These are phyloP conservation scores for Coniferiporia weirii DNA, from an alignment of 1,284 basidiomycete genomes.

Conservation along the genomic window DNA sequence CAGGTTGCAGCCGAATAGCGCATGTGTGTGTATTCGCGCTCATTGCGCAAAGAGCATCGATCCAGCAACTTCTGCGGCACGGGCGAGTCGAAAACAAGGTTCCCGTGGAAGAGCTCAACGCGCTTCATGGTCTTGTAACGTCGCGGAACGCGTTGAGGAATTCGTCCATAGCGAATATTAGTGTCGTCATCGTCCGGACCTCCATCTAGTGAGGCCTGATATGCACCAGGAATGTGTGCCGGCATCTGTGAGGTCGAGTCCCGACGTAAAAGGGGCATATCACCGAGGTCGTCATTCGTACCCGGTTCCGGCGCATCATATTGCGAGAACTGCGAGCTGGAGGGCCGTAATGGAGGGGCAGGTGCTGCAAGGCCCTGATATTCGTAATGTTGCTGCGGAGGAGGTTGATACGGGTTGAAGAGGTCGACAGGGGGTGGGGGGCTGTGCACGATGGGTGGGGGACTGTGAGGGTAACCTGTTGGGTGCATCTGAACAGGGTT, in stretches of 20 bases:
- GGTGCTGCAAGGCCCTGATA: neutral
- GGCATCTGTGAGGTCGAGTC: constrained; percentile 30
- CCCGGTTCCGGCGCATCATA: constrained; percentile 39
- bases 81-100: constrained; percentile 83
- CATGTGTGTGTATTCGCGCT: constrained; percentile 93
- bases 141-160: constrained; percentile 81
- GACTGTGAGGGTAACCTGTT: neutral
- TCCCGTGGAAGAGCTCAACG: constrained; percentile 87
- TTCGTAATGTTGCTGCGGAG: constrained; percentile 4
- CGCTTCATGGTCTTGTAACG: constrained; percentile 89
- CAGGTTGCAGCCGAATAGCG: constrained; percentile 91
- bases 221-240: constrained; percentile 38
- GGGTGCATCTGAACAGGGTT: neutral
- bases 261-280: constrained; percentile 59
- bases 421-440: constrained; percentile 6
- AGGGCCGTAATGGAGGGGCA: constrained; percentile 7
- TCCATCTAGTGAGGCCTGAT: constrained; percentile 23
- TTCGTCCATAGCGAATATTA: constrained; percentile 77
- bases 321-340: constrained; percentile 18
- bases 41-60: constrained; percentile 67
- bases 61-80: constrained; percentile 84
- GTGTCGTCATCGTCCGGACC: constrained; percentile 34
- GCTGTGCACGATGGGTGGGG: constrained; percentile 3
- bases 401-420: constrained; percentile 16
- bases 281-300: constrained; percentile 43